Evolutionary conservation across 2,329 filamentous ascomycete genomes (phyloP).

Genomic region (Aspergillus candidus): DNA sequence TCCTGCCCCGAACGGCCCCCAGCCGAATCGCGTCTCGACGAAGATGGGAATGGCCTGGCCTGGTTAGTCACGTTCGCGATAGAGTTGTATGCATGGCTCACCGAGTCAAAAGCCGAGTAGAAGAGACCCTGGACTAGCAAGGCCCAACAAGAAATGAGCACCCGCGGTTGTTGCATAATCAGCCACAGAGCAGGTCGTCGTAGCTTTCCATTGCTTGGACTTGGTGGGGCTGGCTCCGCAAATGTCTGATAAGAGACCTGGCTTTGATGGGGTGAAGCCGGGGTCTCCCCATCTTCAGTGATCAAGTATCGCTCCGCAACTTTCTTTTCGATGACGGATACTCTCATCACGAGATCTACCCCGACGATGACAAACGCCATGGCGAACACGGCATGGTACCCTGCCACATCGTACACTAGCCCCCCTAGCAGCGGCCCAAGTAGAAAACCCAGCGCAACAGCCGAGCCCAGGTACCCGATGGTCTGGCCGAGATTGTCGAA

Average conservation of each 20-base stretch:
- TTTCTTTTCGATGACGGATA: conserved; percentile 59
- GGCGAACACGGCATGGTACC: conserved; percentile 54
- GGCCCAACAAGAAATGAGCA: conserved; percentile 53
- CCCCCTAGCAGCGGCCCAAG: conserved; percentile 56
- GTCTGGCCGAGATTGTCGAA: conserved; percentile 54
- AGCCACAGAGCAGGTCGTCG: conserved; percentile 13
- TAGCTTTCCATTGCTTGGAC: neutral
- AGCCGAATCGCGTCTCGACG: conserved; percentile 49
- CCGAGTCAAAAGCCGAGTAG: conserved; percentile 48
- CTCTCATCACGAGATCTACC: conserved; percentile 55
- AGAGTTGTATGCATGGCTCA: conserved; percentile 6
- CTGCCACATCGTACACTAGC: conserved; percentile 53
- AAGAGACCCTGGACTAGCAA: conserved; percentile 47
- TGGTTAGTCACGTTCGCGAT: no score
- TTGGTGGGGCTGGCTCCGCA: neutral
- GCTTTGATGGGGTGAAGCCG: neutral
- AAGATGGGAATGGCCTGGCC: conserved; percentile 46
- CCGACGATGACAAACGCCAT: conserved; percentile 50
- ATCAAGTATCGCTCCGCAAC: conserved; percentile 35
- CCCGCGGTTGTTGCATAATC: conserved; percentile 39
- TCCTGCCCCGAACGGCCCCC: conserved; percentile 52
- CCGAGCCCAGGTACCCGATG: conserved; percentile 52
- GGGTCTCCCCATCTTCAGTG: neutral
- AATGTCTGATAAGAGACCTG: conserved; percentile 20
- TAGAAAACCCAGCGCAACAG: conserved; percentile 53